Base-by-base conservation (phyloP, 2,329 filamentous ascomycete species). In the Neonectria ditissima region DNA sequence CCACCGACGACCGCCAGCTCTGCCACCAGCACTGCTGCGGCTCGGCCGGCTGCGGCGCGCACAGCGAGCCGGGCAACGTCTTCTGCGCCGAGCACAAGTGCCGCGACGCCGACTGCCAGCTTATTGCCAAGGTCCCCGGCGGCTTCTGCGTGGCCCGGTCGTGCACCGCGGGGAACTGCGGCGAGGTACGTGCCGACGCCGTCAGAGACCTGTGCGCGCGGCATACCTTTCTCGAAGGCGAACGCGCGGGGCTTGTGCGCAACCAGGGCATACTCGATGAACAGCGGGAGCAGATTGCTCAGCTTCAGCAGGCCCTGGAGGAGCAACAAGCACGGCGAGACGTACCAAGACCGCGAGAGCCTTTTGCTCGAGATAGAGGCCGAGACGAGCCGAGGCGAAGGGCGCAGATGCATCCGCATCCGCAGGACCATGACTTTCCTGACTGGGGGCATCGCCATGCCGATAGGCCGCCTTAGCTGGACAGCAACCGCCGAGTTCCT, bases 51-150 rank as follows among this genome's bases (percentile, higher is more conserved):
- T 68, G 65, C 32, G 22, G 14, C 8, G 13, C 1, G 5, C 14
- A 45, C 16, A 58, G 22, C 11, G 24, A 34, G 16, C 16, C 32
- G 1, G 53, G 47, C 13, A 32, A 44, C 7, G 11, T 22, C 0
- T 63, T 59, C 13, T 66, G 64, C 39, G n/a, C 5, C 7, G 9
- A n/a, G 10, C 66, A 68, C 53, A 18, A 26, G 1, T 68, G 66
- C 14, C 48, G n/a, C 4, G 59, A 58, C 2, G n/a, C 1, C 0
- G 13, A 14, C 5, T 73, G 70, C 32, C 5, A 8, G 0, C 3
- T 9, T 0, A 52, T 39, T 18, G 52, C 69, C 34, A 65, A 63
- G 16, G 2, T 57, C 0, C 45, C 47, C 0, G 37, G 58, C 2
- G 69, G 67, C 1, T 58, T 45, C 20, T 73, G 70, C 11, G 4